Conservation (phyloP, 2,329 filamentous ascomycete species). For the Scopulariopsis brevicaulis region DNA sequence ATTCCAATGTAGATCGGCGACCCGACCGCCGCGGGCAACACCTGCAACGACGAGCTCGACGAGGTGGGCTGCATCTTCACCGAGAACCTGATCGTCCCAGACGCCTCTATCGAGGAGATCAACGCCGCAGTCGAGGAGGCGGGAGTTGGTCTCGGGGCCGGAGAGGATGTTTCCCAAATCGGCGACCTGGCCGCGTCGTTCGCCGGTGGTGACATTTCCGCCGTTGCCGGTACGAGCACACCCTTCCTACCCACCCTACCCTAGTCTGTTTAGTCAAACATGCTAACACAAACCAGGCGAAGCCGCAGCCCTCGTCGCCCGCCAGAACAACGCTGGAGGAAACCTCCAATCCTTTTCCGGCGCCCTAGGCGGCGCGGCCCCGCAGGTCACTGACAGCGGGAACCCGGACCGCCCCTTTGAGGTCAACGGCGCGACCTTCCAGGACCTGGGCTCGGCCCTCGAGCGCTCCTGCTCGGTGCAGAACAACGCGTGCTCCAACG, state of each 20-base stretch:
- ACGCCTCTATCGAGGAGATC: slow-evolving; percentile 42
- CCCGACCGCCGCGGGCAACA: slow-evolving; percentile 33
- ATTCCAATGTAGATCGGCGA: slow-evolving; percentile 13
- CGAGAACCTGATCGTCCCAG: slow-evolving; percentile 39
- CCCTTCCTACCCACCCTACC: not conserved
- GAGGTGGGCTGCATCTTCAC: slow-evolving; percentile 43
- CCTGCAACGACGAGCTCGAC: slow-evolving; percentile 38
- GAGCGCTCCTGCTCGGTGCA: slow-evolving; percentile 35
- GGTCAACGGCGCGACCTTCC: slow-evolving; percentile 43
- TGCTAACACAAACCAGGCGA: not conserved
- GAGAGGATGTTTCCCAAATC: not conserved
- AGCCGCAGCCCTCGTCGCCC: slow-evolving; percentile 2
- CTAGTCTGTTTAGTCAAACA: not conserved
- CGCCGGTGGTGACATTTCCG: slow-evolving; percentile 1
- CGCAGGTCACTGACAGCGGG: slow-evolving; percentile 24
- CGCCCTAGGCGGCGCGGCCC: slow-evolving; percentile 24
- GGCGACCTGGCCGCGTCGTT: not conserved
- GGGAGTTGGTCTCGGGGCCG: slow-evolving; percentile 2
- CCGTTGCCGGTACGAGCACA: not conserved
- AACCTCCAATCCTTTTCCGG: slow-evolving; percentile 35
- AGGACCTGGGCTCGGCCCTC: slow-evolving; percentile 30
- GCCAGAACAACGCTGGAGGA: slow-evolving; percentile 7
- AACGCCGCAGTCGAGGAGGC: slow-evolving; percentile 26
- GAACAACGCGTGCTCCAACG: slow-evolving; percentile 35
- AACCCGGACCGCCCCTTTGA: slow-evolving; percentile 27